phyloP scores from a whole-genome alignment of 2,329 filamentous ascomycete species.

The Anisogramma anomala region DNA sequence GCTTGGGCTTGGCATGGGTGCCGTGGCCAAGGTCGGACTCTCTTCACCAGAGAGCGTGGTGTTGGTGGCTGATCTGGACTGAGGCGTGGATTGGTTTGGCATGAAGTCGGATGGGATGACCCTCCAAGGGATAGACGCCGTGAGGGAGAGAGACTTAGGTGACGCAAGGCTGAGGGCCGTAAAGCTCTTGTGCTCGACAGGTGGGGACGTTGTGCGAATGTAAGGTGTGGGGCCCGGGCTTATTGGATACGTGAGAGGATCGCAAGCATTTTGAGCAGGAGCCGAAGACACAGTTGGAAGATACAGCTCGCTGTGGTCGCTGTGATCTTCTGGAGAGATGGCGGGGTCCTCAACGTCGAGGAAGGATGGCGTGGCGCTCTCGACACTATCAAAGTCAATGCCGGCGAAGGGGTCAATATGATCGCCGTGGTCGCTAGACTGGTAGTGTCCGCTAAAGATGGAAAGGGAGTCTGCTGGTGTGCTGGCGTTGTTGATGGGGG shows the following conservation, averaged over 20 bases:
- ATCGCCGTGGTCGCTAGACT: constrained; percentile 36
- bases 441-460: constrained; percentile 34
- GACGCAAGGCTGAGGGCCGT: constrained; percentile 16
- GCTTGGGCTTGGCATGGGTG: constrained; percentile 36
- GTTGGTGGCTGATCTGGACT: constrained; percentile 39
- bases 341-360: constrained; percentile 28
- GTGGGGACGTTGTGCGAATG: constrained; percentile 33
- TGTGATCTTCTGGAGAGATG: constrained; percentile 10
- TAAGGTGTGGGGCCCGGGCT: constrained; percentile 41
- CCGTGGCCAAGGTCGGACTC: constrained; percentile 27
- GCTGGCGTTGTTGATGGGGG: constrained; percentile 28
- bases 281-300: constrained; percentile 3
- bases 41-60: constrained; percentile 41
- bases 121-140: constrained; percentile 30
- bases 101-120: constrained; percentile 22
- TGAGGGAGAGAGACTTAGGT: constrained; percentile 30
- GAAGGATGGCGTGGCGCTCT: constrained; percentile 34
- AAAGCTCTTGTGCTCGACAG: constrained; percentile 23
- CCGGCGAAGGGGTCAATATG: constrained; percentile 40
- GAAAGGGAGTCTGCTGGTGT: constrained; percentile 41
- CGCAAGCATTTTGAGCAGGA: constrained; percentile 15
- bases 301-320: constrained; percentile 6
- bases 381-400: constrained; percentile 33
- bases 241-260: constrained; percentile 29
- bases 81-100: constrained; percentile 23